Base-by-base conservation (phyloP, 495 filamentous ascomycete genomes). In the Cercophora samala region DNA sequence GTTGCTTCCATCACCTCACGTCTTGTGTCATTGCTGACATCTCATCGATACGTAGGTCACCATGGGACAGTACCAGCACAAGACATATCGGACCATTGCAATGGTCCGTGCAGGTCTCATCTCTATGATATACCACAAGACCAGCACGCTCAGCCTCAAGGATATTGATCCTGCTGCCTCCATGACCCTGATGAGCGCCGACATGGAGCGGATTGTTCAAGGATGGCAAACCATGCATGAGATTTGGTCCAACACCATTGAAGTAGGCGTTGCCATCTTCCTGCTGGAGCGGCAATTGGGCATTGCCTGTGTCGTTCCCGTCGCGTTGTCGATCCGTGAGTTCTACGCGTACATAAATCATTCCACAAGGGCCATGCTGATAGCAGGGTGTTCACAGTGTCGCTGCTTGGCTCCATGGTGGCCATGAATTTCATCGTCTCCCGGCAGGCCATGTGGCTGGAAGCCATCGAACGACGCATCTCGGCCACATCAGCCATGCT, bases 161-260 rank as follows among this genome's bases (percentile, higher is more conserved):
- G 76, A 78, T 21, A 79, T 81, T 2, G 84, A 86, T 63, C 76
- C 81, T 4, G 77, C 85, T 19, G 79, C 84, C 4, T 80, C 87
- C 0, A 64, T 90, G 42, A 89, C 87, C 65, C 81, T 88, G 4
- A 89, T 90, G 86, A 88, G 85, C 70, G 73, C 76, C 19, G 79
- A 82, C 59, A 73, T 82, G 42, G 80, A 82, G 61, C 75, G 76
- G 8, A 77, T 81, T n/a, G 73, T 75, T 0, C 69, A 69, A 1
- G 78, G 77, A 0, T 75, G 76, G 65, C 72, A 73, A 58, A 74
- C 68, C 0, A 72, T 80, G 58, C 79, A 82, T 65, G 81, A 84
- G 65, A 67, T 81, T 25, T 82, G 72, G 84, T 82, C 80, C 5
- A 87, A 84, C 68, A 58, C 76, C 0, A 68, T 80, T 3, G 82